These are phyloP conservation scores for Auricularia heimuer DNA, from an alignment of 768 basidiomycete species.

Conservation along the genomic window DNA sequence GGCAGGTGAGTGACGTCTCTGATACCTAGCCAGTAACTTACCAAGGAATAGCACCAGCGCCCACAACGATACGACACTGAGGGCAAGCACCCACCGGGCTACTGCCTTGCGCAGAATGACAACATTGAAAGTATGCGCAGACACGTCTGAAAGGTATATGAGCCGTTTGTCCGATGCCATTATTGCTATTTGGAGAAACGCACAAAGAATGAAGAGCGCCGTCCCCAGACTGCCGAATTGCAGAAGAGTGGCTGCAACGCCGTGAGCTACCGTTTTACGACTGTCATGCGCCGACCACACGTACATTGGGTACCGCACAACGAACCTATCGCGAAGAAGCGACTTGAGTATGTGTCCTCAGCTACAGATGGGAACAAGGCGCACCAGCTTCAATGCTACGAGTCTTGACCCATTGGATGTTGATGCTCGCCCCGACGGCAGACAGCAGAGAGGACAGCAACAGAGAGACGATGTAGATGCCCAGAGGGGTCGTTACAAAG, in stretches of 20 bases:
- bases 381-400: neutral
- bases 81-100: neutral
- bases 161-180: no score
- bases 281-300: no score
- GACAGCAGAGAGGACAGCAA: neutral
- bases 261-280: neutral
- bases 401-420: neutral
- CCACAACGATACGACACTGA: neutral
- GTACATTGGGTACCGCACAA: neutral
- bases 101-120: neutral
- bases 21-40: neutral
- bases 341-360: neutral
- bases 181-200: neutral
- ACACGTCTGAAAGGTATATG: neutral
- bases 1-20: neutral
- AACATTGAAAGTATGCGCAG: neutral
- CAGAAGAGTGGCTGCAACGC: neutral
- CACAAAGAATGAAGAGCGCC: neutral
- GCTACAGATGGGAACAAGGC: neutral
- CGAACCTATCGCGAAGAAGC: neutral
- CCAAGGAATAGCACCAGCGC: neutral
- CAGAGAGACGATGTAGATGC: slow-evolving; percentile 1
- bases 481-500: neutral
- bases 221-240: neutral
- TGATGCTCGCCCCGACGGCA: neutral